Base-by-base conservation (phyloP, 768 basidiomycete species). In the Porpolomopsis calyptriformis region DNA sequence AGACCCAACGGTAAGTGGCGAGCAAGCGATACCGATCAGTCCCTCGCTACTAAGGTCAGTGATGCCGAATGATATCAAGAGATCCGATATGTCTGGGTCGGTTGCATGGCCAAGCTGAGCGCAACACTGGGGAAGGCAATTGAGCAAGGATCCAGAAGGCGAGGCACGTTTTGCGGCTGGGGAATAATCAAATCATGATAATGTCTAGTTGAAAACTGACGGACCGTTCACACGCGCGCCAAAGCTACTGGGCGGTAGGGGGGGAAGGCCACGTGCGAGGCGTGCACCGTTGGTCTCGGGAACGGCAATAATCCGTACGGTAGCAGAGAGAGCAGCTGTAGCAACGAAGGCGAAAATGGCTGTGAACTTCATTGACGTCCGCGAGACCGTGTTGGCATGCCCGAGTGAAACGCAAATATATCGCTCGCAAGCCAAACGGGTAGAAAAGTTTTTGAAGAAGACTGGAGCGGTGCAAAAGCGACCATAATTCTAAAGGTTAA, bases 241-340 rank as follows among this genome's bases (percentile, higher is more conserved):
- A 20, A 69, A 64, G 27, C 67, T 66, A 0, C 53, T 53, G n/a
- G 77, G 77, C 1, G 73, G 61, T 1, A 66, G 56, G n/a, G 76
- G 78, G 22, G 66, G 57, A 4, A 80, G 59, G 6, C 78, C 77
- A n/a, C 73, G 74, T 45, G 74, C 71, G 37, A 80, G 49, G 31
- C 78, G 74, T 10, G 67, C 49, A 0, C 69, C 77, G 42, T 80
- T 80, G 38, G 73, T 72, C 45, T 73, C 70, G 19, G 58, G 48
- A 11, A 61, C 60, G 10, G 64, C 62, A n/a, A 64, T 66, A 14
- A 31, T 14, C 7, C 29, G 7, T 7, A 31, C 7, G 29, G 29
- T 31, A 14, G 14, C 29, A 14, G 29, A 7, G 29, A n/a, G n/a
- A n/a, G 29, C 29, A 14, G 29, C 29, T 7, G 29, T 7, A 31